These are phyloP conservation scores for Trametopsis cervina DNA, from an alignment of 768 basidiomycete species.

Conservation along the genomic window DNA sequence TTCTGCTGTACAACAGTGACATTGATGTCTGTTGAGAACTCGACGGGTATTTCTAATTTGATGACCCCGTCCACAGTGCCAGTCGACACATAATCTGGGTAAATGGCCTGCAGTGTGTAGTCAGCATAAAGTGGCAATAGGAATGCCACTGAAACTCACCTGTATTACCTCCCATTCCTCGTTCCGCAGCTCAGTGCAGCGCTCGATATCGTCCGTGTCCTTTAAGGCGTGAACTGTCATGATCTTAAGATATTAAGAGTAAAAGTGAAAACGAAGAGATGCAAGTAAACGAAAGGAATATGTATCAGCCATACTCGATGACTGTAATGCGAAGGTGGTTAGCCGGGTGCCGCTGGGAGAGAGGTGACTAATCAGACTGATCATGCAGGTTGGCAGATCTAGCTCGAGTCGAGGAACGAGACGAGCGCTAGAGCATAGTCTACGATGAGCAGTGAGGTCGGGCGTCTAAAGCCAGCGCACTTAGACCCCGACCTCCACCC, in stretches of 20 bases:
- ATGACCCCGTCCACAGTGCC: conserved; percentile 29
- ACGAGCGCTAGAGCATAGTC: no score
- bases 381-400: no score
- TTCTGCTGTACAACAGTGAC: not conserved
- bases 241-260: not conserved
- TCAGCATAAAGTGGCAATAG: not conserved
- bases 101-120: conserved; percentile 51
- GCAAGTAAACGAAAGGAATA: not conserved
- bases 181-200: conserved; percentile 29
- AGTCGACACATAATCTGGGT: conserved; percentile 59
- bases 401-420: no score
- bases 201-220: conserved; percentile 7
- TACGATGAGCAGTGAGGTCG: no score
- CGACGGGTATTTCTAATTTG: conserved; percentile 60
- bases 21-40: conserved; percentile 40
- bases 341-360: not conserved
- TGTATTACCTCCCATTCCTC: conserved; percentile 61
- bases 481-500: no score
- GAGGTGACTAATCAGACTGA: no score
- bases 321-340: not conserved
- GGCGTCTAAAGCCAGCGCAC: no score
- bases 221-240: not conserved
- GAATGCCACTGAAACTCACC: conserved; percentile 28
- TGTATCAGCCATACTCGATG: not conserved
- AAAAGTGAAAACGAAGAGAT: not conserved